Evolutionary conservation across 345 rosid genomes (phyloP), one percentile per base, ranked within the genome.

Genomic region (Citrus medica): DNA sequence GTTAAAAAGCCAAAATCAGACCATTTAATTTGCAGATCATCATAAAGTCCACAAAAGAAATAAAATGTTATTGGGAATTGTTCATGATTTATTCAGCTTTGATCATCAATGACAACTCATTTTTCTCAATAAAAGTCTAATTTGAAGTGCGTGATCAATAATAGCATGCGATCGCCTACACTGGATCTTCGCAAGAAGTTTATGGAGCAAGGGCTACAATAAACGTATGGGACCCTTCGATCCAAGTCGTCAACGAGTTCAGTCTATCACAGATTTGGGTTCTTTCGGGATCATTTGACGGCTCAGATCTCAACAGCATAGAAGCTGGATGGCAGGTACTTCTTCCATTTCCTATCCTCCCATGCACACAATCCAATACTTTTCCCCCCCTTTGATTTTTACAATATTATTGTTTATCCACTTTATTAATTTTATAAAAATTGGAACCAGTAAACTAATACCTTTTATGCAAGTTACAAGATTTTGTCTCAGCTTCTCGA

Each of bases 291-390:
- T 92, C 98, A 61, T 97, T 97, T 80, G 98, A 90, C 81, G 97
- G 98, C 79, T 72, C 97, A 75, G 98, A 97, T 89, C 98, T 97
- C 85, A 97, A 97, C 82, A 97, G 99, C 74, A 94, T 97, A n/a
- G 99, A 97, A 87, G 98, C 98, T 82, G 99, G 99, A 62, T 97
- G 98, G 99, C 99, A 97, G 99, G 99, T 97, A 81, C 85, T 79
- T 69, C 84, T 78, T 81, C 85, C 83, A 80, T 66, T 67, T 78
- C 83, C 85, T 67, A 73, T 51, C 63, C 82, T 32, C 27, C 42
- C 76, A 24, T 72, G 81, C 82, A 67, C 78, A 60, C 19, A 38
- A 79, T 77, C 67, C 76, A 10, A 48, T 21, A 62, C 37, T 35
- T 2, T 3, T 1, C 30, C 30, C 30, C 14, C 1, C 6, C 28